Percentiles rank a stretch among this genome's conserved stretches.
Evolutionary conservation across 2,329 filamentous ascomycete species (phyloP).

Genomic region (Calcarisporium arbuscula): DNA sequence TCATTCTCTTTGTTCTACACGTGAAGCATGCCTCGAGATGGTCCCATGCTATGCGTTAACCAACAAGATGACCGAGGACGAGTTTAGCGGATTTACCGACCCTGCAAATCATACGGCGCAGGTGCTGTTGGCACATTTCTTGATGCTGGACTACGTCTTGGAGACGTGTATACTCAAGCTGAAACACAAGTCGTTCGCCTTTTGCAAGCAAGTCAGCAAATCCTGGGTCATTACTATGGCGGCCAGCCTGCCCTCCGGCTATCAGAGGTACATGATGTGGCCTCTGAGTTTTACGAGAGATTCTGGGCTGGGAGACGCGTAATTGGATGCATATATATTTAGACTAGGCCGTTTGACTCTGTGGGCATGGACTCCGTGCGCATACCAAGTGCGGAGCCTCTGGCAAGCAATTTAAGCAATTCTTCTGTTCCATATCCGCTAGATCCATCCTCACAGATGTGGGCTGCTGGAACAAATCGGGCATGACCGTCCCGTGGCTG

Average conservation of each 20-base stretch:
- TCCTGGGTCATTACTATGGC: conserved; percentile 2
- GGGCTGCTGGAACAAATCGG: too few relatives aligned
- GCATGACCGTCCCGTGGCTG: too few relatives aligned
- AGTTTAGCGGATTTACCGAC: conserved; percentile 4
- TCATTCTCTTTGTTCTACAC: neutral
- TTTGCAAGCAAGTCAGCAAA: conserved; percentile 3
- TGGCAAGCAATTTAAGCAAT: too few relatives aligned
- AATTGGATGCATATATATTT: too few relatives aligned
- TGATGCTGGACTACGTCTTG: conserved; percentile 3
- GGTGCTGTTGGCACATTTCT: conserved; percentile 8
- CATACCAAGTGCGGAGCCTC: too few relatives aligned
- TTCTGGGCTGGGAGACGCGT: neutral
- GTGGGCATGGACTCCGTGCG: too few relatives aligned
- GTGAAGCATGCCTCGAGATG: conserved; percentile 6
- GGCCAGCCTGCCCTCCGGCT: neutral
- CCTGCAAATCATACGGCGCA: conserved; percentile 4
- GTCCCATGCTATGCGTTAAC: conserved; percentile 6
- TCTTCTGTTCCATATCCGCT: too few relatives aligned
- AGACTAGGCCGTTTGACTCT: too few relatives aligned
- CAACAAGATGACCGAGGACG: conserved; percentile 10
- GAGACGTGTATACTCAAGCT: conserved; percentile 1
- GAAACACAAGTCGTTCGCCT: conserved; percentile 3
- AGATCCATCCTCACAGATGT: too few relatives aligned
- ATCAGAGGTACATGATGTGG: conserved; percentile 3
- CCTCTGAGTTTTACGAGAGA: conserved; percentile 1